A percentile compares a stretch with the other conserved stretches of the same genome.
phyloP scores from a whole-genome alignment of 805 yeast genomes.

The Hanseniaspora pseudoguilliermondii region DNA sequence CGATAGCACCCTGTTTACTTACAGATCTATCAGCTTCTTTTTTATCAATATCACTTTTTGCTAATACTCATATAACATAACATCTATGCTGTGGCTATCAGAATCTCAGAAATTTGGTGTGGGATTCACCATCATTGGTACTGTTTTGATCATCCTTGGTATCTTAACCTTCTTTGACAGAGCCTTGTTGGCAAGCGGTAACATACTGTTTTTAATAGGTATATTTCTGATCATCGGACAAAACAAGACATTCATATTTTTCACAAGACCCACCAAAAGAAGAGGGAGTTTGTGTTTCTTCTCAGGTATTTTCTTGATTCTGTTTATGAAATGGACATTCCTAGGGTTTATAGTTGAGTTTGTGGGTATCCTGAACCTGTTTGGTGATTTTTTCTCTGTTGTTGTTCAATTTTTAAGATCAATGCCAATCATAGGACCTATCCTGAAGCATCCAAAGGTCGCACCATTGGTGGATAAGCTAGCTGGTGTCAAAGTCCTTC shows the following conservation, averaged over 20 bases:
- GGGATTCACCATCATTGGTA: conserved; percentile 76
- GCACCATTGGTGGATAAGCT: conserved; percentile 61
- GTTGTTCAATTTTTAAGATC: conserved; percentile 77
- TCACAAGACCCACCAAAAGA: conserved; percentile 67
- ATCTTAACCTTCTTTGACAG: conserved; percentile 77
- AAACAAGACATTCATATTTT: conserved; percentile 61
- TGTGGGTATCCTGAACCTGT: conserved; percentile 77
- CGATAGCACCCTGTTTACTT: no score
- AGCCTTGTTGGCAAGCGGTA: conserved; percentile 80
- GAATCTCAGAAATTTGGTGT: conserved; percentile 81
- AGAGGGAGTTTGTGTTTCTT: conserved; percentile 75
- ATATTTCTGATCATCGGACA: conserved; percentile 77
- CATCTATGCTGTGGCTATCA: conserved; percentile 50
- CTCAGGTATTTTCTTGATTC: conserved; percentile 62
- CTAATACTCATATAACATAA: conserved; percentile 22
- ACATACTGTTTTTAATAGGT: conserved; percentile 67
- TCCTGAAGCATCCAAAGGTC: conserved; percentile 63
- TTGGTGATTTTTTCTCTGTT: conserved; percentile 89
- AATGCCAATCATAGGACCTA: conserved; percentile 75
- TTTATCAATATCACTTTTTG: conserved; percentile 16
- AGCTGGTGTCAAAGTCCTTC: conserved; percentile 57
- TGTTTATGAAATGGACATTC: conserved; percentile 57
- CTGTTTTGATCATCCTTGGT: conserved; percentile 67
- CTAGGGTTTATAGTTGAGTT: conserved; percentile 75
- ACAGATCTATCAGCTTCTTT: no score